A percentile compares a stretch with the other conserved stretches of the same genome.
phyloP scores from a whole-genome alignment of 208 protist genomes.

The Tritrichomonas musculus region DNA sequence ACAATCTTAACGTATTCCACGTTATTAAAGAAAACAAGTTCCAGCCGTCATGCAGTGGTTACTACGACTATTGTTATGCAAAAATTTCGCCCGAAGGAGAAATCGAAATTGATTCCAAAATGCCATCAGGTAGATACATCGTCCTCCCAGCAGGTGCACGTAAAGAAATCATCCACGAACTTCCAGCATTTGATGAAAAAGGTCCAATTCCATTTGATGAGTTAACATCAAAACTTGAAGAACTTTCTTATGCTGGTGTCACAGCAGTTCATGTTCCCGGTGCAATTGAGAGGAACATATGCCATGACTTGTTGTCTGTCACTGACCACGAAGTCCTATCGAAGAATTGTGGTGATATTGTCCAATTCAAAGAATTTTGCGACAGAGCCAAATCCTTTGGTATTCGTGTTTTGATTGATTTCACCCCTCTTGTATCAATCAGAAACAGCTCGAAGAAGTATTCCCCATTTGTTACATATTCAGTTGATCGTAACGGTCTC shows the following conservation, averaged over 20 bases:
- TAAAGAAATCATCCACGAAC: slow-evolving; percentile 23
- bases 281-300: neutral
- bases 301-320: neutral
- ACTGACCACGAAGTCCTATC: neutral
- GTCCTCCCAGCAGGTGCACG: neutral
- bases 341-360: neutral
- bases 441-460: neutral
- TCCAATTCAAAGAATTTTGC: neutral
- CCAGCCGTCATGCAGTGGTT: neutral
- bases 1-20: neutral
- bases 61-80: neutral
- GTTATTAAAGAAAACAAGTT: neutral
- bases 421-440: neutral
- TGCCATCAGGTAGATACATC: neutral
- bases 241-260: neutral
- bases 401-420: neutral
- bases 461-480: neutral
- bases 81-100: neutral
- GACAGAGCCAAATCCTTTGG: neutral
- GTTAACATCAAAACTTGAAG: neutral
- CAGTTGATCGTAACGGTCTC: neutral
- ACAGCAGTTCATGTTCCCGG: slow-evolving; percentile 24
- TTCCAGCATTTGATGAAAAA: slow-evolving; percentile 27
- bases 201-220: neutral
- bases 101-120: neutral